Base-by-base conservation (phyloP, 2,329 filamentous ascomycete species). In the Curvularia spicifera region DNA sequence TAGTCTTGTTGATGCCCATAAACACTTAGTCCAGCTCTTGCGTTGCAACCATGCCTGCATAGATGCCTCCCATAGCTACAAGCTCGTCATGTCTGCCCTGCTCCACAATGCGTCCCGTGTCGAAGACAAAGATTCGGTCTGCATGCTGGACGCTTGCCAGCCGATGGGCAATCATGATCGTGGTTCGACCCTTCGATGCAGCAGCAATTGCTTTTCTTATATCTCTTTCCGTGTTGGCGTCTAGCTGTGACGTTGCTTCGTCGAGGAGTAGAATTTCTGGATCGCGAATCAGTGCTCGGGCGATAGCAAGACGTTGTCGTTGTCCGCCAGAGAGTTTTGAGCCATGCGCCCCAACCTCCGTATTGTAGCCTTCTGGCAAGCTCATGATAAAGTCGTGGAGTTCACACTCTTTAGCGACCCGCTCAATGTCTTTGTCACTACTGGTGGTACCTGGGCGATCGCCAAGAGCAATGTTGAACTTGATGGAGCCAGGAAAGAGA, bases 41-140 rank as follows among this genome's bases (percentile, higher is more conserved):
- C 28, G 73, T 72, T 28, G 71, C 66, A 6, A 76, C 74, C 74
- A 77, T 76, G 8, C 67, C 67, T 22, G 73, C 61, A 49, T 77
- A 77, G 47, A 76, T 73, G 18, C 74, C 73, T 7, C 73, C 68
- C 44, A 67, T 56, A 18, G 66, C 62, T 35, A 89, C 77, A 63
- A 89, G 76, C 67, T 88, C 85, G 5, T 80, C 78, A 69, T 90
- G 87, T 20, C 82, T 82, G n/a, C 89, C 87, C 54, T 79, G 76
- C 69, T 90, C 87, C 1, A 86, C 78, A 37, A 90, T 82, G 22
- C 74, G 83, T 24, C 88, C 86, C 59, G 87, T 83, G 10, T 89
- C 89, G 47, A 95, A 85, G 0, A 94, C 90, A 67, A 91, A 91
- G 42, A 93, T 93, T n/a, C 88, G 79, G 72, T 94, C 88, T 1